Conservation (phyloP, 805 yeast genomes). For the Zygosaccharomyces rouxii region DNA sequence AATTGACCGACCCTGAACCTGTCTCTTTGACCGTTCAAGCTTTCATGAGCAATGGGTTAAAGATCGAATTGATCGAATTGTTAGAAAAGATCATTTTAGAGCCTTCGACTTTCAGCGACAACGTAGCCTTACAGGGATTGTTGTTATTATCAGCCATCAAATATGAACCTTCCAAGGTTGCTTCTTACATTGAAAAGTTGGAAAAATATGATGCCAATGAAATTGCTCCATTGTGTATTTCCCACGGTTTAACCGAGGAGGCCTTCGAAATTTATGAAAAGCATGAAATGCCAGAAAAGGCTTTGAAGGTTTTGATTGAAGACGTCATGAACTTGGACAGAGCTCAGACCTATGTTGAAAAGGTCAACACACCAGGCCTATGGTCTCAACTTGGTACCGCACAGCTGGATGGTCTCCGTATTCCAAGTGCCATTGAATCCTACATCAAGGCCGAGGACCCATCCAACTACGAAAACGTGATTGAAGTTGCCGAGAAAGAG, state of each 20-base stretch:
- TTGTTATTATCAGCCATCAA: conserved; percentile 90
- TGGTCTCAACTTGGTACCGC: conserved; percentile 97
- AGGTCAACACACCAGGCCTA: conserved; percentile 74
- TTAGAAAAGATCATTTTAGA: conserved; percentile 94
- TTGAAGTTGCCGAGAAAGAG: conserved; percentile 91
- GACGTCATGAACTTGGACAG: conserved; percentile 92
- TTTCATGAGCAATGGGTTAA: conserved; percentile 91
- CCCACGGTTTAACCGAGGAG: conserved; percentile 84
- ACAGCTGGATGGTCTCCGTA: conserved; percentile 87
- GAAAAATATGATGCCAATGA: conserved; percentile 91
- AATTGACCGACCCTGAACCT: conserved; percentile 87
- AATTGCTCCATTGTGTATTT: conserved; percentile 88
- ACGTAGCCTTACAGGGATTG: conserved; percentile 90
- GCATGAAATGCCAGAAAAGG: conserved; percentile 69
- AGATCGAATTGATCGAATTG: conserved; percentile 87
- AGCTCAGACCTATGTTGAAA: conserved; percentile 90
- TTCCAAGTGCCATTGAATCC: conserved; percentile 86
- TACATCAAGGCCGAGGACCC: conserved; percentile 92
- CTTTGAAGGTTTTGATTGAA: conserved; percentile 86
- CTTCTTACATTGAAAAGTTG: conserved; percentile 77
- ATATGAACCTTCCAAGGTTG: conserved; percentile 85
- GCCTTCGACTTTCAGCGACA: conserved; percentile 95
- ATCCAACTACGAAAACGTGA: conserved; percentile 81
- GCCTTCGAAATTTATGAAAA: conserved; percentile 90
- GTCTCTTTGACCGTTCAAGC: conserved; percentile 91